Evolutionary conservation across 1,284 basidiomycete genomes (phyloP), one percentile per base, ranked within the genome.

Genomic region (Boletus chippewaensis): DNA sequence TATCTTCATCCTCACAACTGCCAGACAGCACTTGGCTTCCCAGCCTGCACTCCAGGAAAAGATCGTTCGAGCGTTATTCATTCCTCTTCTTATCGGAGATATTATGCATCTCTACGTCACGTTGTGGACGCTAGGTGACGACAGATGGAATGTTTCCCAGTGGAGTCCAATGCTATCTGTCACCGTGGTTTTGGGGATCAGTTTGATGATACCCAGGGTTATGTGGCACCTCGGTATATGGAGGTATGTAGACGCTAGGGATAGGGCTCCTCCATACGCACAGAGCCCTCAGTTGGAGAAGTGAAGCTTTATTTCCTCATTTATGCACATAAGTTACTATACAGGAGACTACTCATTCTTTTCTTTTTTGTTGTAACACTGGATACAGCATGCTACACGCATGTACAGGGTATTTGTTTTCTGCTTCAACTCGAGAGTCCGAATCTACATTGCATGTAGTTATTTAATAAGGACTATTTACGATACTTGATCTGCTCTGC

Each of bases 171-270:
- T 84, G 74, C 62, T 87, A 18, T 85, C 83, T 81, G 70, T 74
- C 6, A 87, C 83, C 0, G 61, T 87, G 13, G 45, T 81, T n/a
- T 64, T 83, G 10, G 86, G 85, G 0, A 56, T 87, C 28, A 76
- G 75, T 12, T 65, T 89, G 43, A 70, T 88, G 71, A 65, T 87
- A 44, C 84, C 85, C 16, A 75, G 85, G 26, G 61, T 83, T 16
- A 75, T 79, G 56, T 89, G 85, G 85, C 80, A 84, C 62, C 57
- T 86, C 49, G 85, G 85, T 11, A 70, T 88, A 46, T 84, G 82
- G 54, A 75, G 85, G 51, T 89, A 87, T 61, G 78, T 83, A 9
- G 77, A 87, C 59, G 68, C 65, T 28, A 74, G 86, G 53, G 85
- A 88, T 60, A 74, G 54, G 13, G 20, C 24, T 5, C 45, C 51